Evolutionary conservation across 2,329 filamentous ascomycete genomes (phyloP), one percentile per base, ranked within the genome.

Genomic region (Penicillium sp.): DNA sequence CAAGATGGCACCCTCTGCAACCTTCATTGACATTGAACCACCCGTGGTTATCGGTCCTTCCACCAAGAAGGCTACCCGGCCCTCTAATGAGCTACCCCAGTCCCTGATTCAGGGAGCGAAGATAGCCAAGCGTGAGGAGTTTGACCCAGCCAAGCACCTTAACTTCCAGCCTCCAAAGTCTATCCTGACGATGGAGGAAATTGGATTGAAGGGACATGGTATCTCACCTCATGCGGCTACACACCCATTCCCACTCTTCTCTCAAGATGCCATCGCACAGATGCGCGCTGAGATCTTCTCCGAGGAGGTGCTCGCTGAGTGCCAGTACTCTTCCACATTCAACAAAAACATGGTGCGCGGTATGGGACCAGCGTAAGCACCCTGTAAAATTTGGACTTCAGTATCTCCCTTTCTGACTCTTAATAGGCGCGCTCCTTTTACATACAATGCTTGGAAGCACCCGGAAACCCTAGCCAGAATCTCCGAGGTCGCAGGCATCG

Each of bases 161-260:
- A 51, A 56, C 37, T 54, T 51, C 41, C 33, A 51, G n/a, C 47
- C 50, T 24, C 57, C 57, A 3, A 26, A 50, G 49, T 44, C 31
- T 4, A 56, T 60, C 22, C 24, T 33, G 7, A 57, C 57, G 2
- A 60, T 60, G 57, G n/a, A 56, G 33, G 22, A 60, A 14, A 56
- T 60, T 10, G 57, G 57, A 26, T 29, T 76, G 2, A 76, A 82
- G 26, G 77, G 79, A 50, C 76, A 74, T 33, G 85, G 85, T 5
- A 79, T 88, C 27, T 88, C 86, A 1, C 80, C 80, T 1, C 76
- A 83, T 48, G 86, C 85, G 5, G 84, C 85, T 47, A 85, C 85
- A 0, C 80, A 86, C 53, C 84, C 85, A 0, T 88, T 88, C 69
- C 76, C 77, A 3, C 79, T 88, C 24, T 88, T 88, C 70, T 82